Evolutionary conservation across 2,329 filamentous ascomycete genomes (phyloP), one percentile per base, ranked within the genome.

Genomic region (Penicillium sp.): DNA sequence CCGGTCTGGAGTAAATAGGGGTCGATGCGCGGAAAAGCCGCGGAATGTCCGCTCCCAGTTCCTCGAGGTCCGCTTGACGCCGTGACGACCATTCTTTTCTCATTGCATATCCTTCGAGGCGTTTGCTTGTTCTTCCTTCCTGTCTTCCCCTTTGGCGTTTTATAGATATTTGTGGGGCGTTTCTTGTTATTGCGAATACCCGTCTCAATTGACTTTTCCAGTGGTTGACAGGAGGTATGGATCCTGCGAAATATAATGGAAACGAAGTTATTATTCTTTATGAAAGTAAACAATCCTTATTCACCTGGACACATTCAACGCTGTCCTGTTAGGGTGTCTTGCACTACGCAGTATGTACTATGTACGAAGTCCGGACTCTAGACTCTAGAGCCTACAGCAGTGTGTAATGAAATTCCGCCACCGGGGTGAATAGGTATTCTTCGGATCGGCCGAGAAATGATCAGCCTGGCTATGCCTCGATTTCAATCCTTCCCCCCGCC

Each of bases 1-100:
- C 68, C n/a, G 63, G 63, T 50, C 42, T 55, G 35, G 67, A 70
- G 38, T 71, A 54, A 63, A 52, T 59, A 41, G 30, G 35, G 41
- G 41, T 10, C 14, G 27, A n/a, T 12, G 34, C 42, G 46, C 27
- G 25, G 39, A 41, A 41, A 16, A n/a, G 30, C 16, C 18, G 50
- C 46, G 49, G 45, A 55, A 45, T 57, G 54, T 54, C 57, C 39
- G 16, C 28, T 14, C 22, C 57, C 47, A 46, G 39, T 40, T 39
- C 13, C 42, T 16, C 27, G 13, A 29, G 25, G 42, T 25, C 41
- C 29, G 46, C 37, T 49, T 49, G 34, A 57, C 28, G 56, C 40
- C 48, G 46, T 54, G 50, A 56, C 52, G 55, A 56, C 41, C 42
- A 4, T 37, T 45, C 41, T 28, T 35, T 37, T 50, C 22, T 50